A percentile compares a stretch with the other conserved stretches of the same genome.
These are phyloP conservation scores for Globisporangium heterothallicum DNA, from an alignment of 352 stramenopile genomes.

Conservation along the genomic window DNA sequence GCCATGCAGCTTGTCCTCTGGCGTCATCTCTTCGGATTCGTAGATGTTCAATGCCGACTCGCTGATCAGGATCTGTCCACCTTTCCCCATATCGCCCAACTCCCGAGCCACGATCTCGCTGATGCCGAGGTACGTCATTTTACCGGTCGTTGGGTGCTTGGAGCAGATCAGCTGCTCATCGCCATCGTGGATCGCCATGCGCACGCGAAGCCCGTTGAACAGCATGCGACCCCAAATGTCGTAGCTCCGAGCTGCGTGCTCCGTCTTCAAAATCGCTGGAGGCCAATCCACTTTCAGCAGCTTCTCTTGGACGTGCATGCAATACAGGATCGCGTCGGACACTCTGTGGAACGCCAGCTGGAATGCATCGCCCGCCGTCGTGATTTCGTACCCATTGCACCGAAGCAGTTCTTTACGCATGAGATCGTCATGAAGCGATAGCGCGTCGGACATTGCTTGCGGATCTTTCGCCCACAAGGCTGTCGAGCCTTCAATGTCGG, in stretches of 20 bases:
- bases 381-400: conserved; percentile 79
- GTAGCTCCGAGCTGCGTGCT: conserved; percentile 36
- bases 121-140: conserved; percentile 70
- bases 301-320: conserved; percentile 58
- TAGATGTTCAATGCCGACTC: conserved; percentile 40
- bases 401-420: conserved; percentile 43
- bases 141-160: conserved; percentile 70
- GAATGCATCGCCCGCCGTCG: conserved; percentile 70
- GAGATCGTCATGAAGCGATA: conserved; percentile 69
- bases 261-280: conserved; percentile 30
- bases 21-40: conserved; percentile 25
- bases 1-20: conserved; percentile 11
- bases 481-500: conserved; percentile 78
- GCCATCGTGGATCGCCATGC: conserved; percentile 75
- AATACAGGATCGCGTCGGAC: conserved; percentile 58
- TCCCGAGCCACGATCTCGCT: conserved; percentile 66
- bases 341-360: conserved; percentile 74
- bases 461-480: conserved; percentile 46
- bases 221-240: conserved; percentile 52
- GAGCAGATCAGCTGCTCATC: conserved; percentile 54
- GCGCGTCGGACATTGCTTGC: conserved; percentile 53
- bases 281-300: conserved; percentile 60
- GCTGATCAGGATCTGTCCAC: conserved; percentile 69
- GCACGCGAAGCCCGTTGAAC: conserved; percentile 68
- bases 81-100: conserved; percentile 55